These are phyloP conservation scores for Monosporascus sp. DNA, from an alignment of 2,329 filamentous ascomycete species.

Conservation along the genomic window DNA sequence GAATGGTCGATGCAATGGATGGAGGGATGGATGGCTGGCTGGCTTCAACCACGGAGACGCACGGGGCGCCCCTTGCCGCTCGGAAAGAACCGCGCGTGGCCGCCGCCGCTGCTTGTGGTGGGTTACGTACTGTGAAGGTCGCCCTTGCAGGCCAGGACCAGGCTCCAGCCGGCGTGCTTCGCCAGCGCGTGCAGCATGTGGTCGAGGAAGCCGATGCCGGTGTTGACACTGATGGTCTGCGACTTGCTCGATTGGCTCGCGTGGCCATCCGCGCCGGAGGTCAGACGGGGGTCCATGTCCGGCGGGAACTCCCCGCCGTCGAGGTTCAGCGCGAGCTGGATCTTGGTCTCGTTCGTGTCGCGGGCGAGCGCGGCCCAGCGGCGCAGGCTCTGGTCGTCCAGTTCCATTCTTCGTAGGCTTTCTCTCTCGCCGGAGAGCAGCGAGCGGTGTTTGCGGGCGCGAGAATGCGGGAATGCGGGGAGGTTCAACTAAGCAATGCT, in stretches of 20 bases:
- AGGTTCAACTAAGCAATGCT: not conserved
- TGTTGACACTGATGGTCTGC: constrained; percentile 83
- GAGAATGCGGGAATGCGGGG: not conserved
- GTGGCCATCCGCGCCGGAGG: constrained; percentile 57
- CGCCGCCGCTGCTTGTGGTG: no score
- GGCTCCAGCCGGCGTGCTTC: constrained; percentile 92
- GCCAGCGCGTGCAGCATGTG: constrained; percentile 97
- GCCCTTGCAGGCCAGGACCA: constrained; percentile 76
- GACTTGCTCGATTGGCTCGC: constrained; percentile 79
- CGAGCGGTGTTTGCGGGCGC: no score
- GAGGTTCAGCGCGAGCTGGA: constrained; percentile 86
- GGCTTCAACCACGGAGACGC: not conserved
- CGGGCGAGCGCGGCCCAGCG: constrained; percentile 78
- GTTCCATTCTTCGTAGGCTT: constrained; percentile 18
- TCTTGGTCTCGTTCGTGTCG: constrained; percentile 97
- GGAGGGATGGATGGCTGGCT: no score
- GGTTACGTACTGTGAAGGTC: constrained; percentile 76
- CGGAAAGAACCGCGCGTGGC: not conserved
- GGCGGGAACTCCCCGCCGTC: constrained; percentile 79
- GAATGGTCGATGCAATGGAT: no score
- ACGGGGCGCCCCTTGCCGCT: no score
- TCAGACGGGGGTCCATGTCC: constrained; percentile 54
- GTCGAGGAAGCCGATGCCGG: constrained; percentile 95
- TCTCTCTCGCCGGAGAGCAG: not conserved
- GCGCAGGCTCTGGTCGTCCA: constrained; percentile 19